phyloP scores from a whole-genome alignment of 140 eudicot genomes.

The Stevia rebaudiana region DNA sequence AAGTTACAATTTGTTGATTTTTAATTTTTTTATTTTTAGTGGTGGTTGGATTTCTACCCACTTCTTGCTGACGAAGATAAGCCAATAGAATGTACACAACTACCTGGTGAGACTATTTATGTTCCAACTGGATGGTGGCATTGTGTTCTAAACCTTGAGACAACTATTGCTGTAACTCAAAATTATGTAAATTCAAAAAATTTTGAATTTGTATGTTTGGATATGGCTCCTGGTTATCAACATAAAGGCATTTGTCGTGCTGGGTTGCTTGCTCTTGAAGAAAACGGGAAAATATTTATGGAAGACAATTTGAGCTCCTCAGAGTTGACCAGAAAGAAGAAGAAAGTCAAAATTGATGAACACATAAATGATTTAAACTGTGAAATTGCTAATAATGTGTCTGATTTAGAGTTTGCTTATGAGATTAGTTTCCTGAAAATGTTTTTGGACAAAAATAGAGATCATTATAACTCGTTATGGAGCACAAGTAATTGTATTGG shows the following conservation, averaged over 20 bases:
- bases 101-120: slow-evolving; percentile 91
- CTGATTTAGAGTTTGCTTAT: slow-evolving; percentile 51
- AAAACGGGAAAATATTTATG: slow-evolving; percentile 10
- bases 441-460: slow-evolving; percentile 78
- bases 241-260: slow-evolving; percentile 97
- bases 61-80: slow-evolving; percentile 76
- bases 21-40: slow-evolving; percentile 33
- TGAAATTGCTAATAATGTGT: slow-evolving; percentile 27
- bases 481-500: slow-evolving; percentile 79
- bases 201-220: slow-evolving; percentile 84
- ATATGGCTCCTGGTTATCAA: slow-evolving; percentile 92
- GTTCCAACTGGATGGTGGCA: slow-evolving; percentile 99
- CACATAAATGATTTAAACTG: slow-evolving; percentile 24
- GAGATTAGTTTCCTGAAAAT: slow-evolving; percentile 55
- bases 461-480: slow-evolving; percentile 80
- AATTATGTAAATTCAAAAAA: slow-evolving; percentile 82
- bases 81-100: slow-evolving; percentile 91
- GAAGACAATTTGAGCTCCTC: slow-evolving; percentile 27
- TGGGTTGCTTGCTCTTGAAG: slow-evolving; percentile 87
- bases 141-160: slow-evolving; percentile 87
- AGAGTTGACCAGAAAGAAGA: slow-evolving; percentile 51
- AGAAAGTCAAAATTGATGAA: slow-evolving; percentile 47
- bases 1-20: not conserved
- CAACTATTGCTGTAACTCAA: slow-evolving; percentile 86
- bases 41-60: slow-evolving; percentile 98